These are phyloP conservation scores for Stagonosporopsis rhizophila DNA, from an alignment of 2,329 filamentous ascomycete species.

Conservation along the genomic window DNA sequence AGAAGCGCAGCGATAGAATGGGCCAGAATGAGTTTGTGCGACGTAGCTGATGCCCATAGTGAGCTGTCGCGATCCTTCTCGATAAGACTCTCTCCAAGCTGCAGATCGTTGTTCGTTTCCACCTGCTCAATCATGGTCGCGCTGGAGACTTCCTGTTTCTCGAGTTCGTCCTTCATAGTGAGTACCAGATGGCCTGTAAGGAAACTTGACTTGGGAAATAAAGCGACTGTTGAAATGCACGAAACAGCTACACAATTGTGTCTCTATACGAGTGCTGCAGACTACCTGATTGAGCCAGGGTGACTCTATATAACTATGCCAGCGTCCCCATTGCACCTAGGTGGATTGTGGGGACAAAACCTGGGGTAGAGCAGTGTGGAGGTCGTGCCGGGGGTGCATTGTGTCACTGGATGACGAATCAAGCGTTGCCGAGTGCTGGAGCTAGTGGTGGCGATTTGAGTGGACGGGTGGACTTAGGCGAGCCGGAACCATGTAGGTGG, in stretches of 20 bases:
- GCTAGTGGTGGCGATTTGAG: background rate
- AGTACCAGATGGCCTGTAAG: background rate
- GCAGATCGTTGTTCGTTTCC: constrained; percentile 3
- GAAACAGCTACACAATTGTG: background rate
- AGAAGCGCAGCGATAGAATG: constrained; percentile 14
- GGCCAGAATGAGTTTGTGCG: constrained; percentile 11
- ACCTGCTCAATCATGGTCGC: constrained; percentile 13
- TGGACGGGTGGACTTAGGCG: background rate
- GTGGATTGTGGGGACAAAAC: background rate
- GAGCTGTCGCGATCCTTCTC: constrained; percentile 13
- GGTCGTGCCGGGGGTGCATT: background rate
- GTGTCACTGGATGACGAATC: background rate
- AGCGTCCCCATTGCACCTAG: background rate
- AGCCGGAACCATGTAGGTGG: too few species aligned
- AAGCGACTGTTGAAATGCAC: background rate
- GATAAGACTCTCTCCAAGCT: constrained; percentile 7
- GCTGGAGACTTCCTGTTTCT: constrained; percentile 1
- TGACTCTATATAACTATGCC: background rate
- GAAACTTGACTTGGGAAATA: background rate
- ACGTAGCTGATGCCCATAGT: constrained; percentile 10
- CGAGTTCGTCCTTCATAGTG: constrained; percentile 1
- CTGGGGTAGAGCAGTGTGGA: constrained; percentile 6
- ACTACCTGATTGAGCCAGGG: background rate
- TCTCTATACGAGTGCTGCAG: background rate
- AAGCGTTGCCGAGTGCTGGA: background rate